Base-by-base conservation (phyloP, 257 asterid species). In the Buddleja alternifolia region DNA sequence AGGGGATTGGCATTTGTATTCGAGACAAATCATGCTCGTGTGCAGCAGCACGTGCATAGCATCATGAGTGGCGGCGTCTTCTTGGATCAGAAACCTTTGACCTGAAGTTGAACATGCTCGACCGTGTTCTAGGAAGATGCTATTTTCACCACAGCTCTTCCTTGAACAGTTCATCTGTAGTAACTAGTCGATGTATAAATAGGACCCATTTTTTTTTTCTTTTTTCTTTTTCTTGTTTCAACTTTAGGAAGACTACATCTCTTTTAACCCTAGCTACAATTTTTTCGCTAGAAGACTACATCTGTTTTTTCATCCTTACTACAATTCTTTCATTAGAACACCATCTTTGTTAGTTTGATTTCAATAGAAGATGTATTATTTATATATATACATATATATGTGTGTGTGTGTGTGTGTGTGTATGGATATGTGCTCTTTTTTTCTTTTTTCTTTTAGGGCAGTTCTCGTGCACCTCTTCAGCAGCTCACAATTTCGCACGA, bases 1-100 rank as follows among this genome's bases (percentile, higher is more conserved):
- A 80, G 81, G 73, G 84, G 76, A 20, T 48, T 80, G 70, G 8
- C 83, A 45, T 85, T 79, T 62, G 14, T 81, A 44, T 91, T 91
- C 44, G 92, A 84, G 82, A 80, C 77, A 1, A 81, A 80, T 34
- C 74, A 55, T 47, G 57, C 34, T 4, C 56, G 32, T 42, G 72
- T 76, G 72, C 79, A 82, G 74, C 87, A 63, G 71, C 46, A 71
- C 34, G 50, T 71, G 41, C 77, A 72, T 56, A 20, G 75, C 66
- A 15, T 24, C 10, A 63, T 19, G 39, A 62, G 5, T 9, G 78
- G 66, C 60, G 76, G 66, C 59, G 34, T 39, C 42, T 53, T 19
- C 9, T 50, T 32, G 73, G 80, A 73, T 41, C 81, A 32, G 10
- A 65, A 71, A 63, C 73, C 68, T n/a, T 50, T 48, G 17, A 55